Evolutionary conservation across 2,329 filamentous ascomycete species (phyloP).

Genomic region (Cladosporium oxysporum): DNA sequence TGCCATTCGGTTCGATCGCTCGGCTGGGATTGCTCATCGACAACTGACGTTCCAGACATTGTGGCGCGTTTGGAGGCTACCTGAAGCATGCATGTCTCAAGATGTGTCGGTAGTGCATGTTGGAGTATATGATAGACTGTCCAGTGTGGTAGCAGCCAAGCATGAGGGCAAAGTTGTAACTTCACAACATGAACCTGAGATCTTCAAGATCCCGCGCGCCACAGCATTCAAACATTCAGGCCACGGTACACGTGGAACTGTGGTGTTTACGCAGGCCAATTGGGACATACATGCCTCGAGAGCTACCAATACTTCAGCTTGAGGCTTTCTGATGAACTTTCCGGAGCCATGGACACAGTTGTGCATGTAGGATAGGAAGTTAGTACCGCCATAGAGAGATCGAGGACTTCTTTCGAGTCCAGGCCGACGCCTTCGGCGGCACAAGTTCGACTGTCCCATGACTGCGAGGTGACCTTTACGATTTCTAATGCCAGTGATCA

Average conservation of each 20-base stretch:
- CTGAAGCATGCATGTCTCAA: neutral
- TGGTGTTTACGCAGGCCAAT: neutral
- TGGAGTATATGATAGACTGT: neutral
- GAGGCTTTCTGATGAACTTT: neutral
- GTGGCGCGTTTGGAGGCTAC: neutral
- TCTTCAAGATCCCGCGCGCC: neutral
- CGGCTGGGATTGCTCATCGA: constrained; percentile 33
- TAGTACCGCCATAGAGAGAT: neutral
- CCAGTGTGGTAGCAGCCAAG: neutral
- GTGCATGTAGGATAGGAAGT: neutral
- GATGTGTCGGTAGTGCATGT: neutral
- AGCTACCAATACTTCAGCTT: neutral
- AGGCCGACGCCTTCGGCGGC: neutral
- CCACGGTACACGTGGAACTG: neutral
- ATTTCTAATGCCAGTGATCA: neutral
- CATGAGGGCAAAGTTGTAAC: neutral
- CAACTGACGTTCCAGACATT: constrained; percentile 35
- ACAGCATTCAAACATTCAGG: neutral
- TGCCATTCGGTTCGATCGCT: neutral
- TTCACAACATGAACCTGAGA: neutral
- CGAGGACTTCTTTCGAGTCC: neutral
- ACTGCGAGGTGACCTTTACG: neutral
- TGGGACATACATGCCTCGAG: neutral
- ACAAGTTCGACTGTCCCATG: neutral
- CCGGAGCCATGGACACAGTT: neutral